phyloP scores from a whole-genome alignment of 306 rosid genomes.

The Quercus gilva region DNA sequence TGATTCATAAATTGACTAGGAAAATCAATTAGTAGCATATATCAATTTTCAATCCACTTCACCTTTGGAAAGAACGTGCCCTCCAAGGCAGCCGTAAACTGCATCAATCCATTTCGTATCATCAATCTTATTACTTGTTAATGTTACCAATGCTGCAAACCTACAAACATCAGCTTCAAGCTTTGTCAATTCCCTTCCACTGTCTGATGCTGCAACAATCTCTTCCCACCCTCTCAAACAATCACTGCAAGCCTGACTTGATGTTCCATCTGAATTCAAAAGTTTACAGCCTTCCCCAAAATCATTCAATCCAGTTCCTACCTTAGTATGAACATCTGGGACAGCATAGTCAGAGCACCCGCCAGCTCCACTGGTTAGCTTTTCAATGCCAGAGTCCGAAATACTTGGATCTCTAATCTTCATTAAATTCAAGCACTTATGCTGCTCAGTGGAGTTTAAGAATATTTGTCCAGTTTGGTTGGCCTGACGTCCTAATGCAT shows the following conservation, averaged over 20 bases:
- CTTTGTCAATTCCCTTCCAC: slow-evolving; percentile 1
- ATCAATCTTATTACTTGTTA: slow-evolving; percentile 36
- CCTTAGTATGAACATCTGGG: slow-evolving; percentile 35
- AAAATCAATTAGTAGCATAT: background rate
- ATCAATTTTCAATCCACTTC: background rate
- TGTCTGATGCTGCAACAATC: slow-evolving; percentile 18
- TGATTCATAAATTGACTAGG: background rate
- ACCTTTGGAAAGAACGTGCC: slow-evolving; percentile 33
- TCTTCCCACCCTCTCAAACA: slow-evolving; percentile 52
- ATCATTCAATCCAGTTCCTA: slow-evolving; percentile 32
- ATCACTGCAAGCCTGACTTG: slow-evolving; percentile 32
- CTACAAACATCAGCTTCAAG: slow-evolving; percentile 42
- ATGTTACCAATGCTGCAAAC: slow-evolving; percentile 44
- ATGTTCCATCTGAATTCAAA: slow-evolving; percentile 13
- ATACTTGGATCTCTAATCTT: slow-evolving; percentile 14
- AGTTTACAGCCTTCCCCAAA: slow-evolving; percentile 42
- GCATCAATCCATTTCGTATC: slow-evolving; percentile 33
- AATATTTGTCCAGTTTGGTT: slow-evolving; percentile 44
- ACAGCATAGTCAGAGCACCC: slow-evolving; percentile 50
- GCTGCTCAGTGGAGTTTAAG: slow-evolving; percentile 47
- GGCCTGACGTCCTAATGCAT: slow-evolving; percentile 48
- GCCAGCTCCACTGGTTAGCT: slow-evolving; percentile 47
- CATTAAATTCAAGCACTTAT: slow-evolving; percentile 28
- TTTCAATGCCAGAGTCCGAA: slow-evolving; percentile 44
- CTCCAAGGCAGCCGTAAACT: slow-evolving; percentile 48